phyloP scores from a whole-genome alignment of 192 early-diverging fungal genomes.

The Borealophlyctis nickersoniae region DNA sequence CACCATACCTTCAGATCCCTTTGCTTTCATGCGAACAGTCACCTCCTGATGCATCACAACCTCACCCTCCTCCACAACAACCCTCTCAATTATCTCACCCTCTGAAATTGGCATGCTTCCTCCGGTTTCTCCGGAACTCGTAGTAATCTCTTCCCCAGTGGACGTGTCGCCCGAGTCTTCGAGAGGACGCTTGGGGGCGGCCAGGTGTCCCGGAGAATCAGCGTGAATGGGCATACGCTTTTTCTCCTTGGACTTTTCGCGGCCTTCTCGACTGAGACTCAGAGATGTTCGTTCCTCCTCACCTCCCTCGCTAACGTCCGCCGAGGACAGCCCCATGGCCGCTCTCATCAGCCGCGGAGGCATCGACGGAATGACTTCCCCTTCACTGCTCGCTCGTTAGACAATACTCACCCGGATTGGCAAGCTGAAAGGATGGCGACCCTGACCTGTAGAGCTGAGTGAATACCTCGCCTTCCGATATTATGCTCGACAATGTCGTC shows the following conservation, averaged over 20 bases:
- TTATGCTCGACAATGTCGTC: slow-evolving; percentile 22
- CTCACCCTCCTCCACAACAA: neutral
- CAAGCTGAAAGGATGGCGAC: neutral
- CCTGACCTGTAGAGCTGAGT: slow-evolving; percentile 28
- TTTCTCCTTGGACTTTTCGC: neutral
- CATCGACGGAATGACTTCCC: slow-evolving; percentile 1
- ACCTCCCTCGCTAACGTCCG: neutral
- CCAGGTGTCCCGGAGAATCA: too few species aligned
- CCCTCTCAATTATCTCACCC: neutral
- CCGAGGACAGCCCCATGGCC: neutral
- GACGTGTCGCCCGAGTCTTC: neutral
- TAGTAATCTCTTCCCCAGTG: neutral
- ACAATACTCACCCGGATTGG: neutral
- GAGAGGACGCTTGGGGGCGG: too few species aligned
- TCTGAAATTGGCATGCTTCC: neutral
- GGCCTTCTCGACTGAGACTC: neutral
- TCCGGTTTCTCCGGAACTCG: too few species aligned
- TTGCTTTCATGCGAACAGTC: too few species aligned
- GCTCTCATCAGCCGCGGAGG: neutral
- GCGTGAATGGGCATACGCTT: neutral
- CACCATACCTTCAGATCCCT: too few species aligned
- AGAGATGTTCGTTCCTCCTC: neutral
- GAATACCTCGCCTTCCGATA: slow-evolving; percentile 31
- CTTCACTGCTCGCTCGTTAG: slow-evolving; percentile 4
- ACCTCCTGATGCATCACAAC: neutral